These are phyloP conservation scores for Vinca major DNA, from an alignment of 305 asterid genomes.

Conservation along the genomic window DNA sequence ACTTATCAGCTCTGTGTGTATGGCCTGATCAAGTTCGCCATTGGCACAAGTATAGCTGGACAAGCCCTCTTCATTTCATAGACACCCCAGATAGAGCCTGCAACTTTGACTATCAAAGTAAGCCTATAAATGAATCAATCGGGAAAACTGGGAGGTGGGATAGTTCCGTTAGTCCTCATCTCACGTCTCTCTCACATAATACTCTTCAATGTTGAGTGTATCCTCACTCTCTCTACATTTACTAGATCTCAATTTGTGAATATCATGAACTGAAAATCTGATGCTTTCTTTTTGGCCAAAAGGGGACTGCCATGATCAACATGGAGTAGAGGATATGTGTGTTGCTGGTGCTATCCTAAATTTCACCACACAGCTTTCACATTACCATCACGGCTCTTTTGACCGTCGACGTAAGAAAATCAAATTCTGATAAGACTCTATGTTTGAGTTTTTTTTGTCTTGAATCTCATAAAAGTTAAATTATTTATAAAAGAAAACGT, in stretches of 20 bases:
- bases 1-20: slow-evolving; percentile 64
- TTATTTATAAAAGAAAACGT: not conserved
- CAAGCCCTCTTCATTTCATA: slow-evolving; percentile 88
- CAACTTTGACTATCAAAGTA: slow-evolving; percentile 59
- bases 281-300: not conserved
- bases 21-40: slow-evolving; percentile 96
- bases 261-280: not conserved
- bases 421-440: not conserved
- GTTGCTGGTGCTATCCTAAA: slow-evolving; percentile 81
- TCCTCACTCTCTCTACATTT: not conserved
- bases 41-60: slow-evolving; percentile 82
- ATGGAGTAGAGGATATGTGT: slow-evolving; percentile 80
- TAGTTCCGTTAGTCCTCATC: too few relatives aligned
- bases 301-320: slow-evolving; percentile 90
- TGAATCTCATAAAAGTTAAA: too few relatives aligned
- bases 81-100: slow-evolving; percentile 87
- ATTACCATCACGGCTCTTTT: slow-evolving; percentile 66
- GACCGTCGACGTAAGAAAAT: slow-evolving; percentile 61
- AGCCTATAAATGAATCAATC: slow-evolving; percentile 7
- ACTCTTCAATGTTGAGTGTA: too few relatives aligned
- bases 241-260: not conserved
- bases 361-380: slow-evolving; percentile 78
- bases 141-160: too few relatives aligned
- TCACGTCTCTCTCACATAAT: too few relatives aligned
- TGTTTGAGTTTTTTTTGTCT: not conserved